Base-by-base conservation (phyloP, 2,329 filamentous ascomycete genomes). In the Aspergillus sp. region DNA sequence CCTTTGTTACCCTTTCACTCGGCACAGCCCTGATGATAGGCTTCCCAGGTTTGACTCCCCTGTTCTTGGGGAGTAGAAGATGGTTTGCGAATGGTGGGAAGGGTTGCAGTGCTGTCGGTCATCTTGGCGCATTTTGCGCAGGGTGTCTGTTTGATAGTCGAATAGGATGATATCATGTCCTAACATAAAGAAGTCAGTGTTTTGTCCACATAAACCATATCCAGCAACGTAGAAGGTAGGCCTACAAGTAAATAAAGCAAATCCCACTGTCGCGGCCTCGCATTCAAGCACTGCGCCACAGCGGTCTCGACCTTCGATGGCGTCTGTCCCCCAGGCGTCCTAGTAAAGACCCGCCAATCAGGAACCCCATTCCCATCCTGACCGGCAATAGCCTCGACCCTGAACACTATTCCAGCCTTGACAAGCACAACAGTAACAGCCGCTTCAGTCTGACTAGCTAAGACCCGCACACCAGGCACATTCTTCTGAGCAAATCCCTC, bases 141-240 rank as follows among this genome's bases (percentile, higher is more conserved):
- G 15, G 73, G 69, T 2, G 70, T 75, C 30, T 73, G 70, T 49
- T 76, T 79, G 60, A 80, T 69, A 58, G 77, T 71, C 12, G 72
- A 64, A 63, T 79, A 80, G 19, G 78, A 77, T 28, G 73, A 68
- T 9, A 79, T 75, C 72, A 79, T 78, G 54, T 79, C 75, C 78
- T 80, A 50, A 10, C 4, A 36, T 36, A 3, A 36, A 2, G 3
- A 36, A 13, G 0, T 36, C 32, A 36, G 32, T 13, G 5, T 36
- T 13, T 36, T 13, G 12, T 15, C 5, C 32, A 30, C 32, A 36
- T 6, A 15, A 13, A 15, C 28, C 28, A 30, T 2, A 43, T 43
- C 4, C 0, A 19, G 2, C 7, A 43, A 4, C 39, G 39, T 43
- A 43, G 2, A 2, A 36, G 2, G 9, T 5, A 36, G 30, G 30